Base-by-base conservation (phyloP, 352 stramenopile species). In the Phytopythium ostracodes region DNA sequence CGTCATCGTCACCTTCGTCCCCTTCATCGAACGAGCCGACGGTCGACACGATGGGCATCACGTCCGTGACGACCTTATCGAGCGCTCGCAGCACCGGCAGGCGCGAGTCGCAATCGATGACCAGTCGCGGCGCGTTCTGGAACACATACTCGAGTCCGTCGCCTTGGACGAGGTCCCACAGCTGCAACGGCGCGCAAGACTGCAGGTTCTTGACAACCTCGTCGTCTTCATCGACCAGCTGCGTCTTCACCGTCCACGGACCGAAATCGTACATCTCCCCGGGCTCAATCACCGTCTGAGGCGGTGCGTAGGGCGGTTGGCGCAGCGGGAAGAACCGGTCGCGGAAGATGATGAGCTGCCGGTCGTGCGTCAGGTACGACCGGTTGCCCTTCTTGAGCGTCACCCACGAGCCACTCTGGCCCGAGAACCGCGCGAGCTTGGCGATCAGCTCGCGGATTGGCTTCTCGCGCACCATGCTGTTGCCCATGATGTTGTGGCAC, bases 401-500 rank as follows among this genome's bases (percentile, higher is more conserved):
- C 63, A 92, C 76, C 85, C 85, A 94, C 63, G 84, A 85, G 59
- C 75, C 77, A 52, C 72, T 59, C 56, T 77, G 68, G 24, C 70
- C 68, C 4, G 76, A 52, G 40, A 87, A 69, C 22, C 77, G 77
- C 46, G 73, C 72, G 24, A 94, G 59, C 65, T 94, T 94, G 31
- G 70, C 63, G 18, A 90, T 89, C 20, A 94, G 71, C 65, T 94
- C 85, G 51, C 72, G 75, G 43, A 92, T 73, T 4, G 85, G 85
- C 71, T 91, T 92, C 60, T 94, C 85, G 63, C 85, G 85, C 47
- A 94, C 79, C 85, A 92, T 94, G 53, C 81, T 81, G 59, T 88
- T 89, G 62, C 85, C 85, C 81, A 94, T 88, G 59, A 84, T 66
- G 8, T 70, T 72, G 68, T 94, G 87, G 64, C 87, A 94, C 17